Conservation (phyloP, 768 basidiomycete species). For the Coprinopsis cinerea region DNA sequence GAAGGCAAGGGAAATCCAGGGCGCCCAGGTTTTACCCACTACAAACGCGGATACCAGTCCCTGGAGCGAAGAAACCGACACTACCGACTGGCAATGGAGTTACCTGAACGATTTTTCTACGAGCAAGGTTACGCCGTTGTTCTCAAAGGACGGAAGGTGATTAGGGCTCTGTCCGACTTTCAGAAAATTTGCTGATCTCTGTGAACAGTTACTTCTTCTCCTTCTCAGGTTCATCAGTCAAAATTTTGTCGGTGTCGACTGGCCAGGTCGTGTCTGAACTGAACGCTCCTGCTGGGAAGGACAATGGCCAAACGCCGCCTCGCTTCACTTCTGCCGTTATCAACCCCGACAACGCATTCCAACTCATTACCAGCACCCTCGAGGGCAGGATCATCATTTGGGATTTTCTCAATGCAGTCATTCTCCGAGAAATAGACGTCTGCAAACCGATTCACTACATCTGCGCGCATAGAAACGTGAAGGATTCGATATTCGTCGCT, state of each 20-base stretch:
- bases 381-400: conserved; percentile 86
- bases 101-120: conserved; percentile 63
- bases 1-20: conserved; percentile 40
- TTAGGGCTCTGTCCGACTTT: conserved; percentile 6
- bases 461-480: conserved; percentile 64
- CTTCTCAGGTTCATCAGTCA: conserved; percentile 72
- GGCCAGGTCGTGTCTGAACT: conserved; percentile 81
- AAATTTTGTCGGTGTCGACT: conserved; percentile 76
- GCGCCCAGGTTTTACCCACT: conserved; percentile 11
- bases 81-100: conserved; percentile 59
- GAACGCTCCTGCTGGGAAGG: conserved; percentile 40
- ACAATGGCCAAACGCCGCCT: conserved; percentile 34
- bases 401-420: conserved; percentile 84
- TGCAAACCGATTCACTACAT: conserved; percentile 65
- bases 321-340: conserved; percentile 69
- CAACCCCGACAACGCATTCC: conserved; percentile 82
- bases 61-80: conserved; percentile 20
- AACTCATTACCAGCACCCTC: conserved; percentile 79
- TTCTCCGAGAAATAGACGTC: conserved; percentile 71
- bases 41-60: conserved; percentile 12
- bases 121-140: conserved; percentile 64
- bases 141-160: conserved; percentile 86
- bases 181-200: conserved; percentile 4
- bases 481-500: conserved; percentile 66
- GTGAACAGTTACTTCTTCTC: conserved; percentile 79